Base-by-base conservation (phyloP, 78 protist species). In the Speleostelium caveatum region DNA sequence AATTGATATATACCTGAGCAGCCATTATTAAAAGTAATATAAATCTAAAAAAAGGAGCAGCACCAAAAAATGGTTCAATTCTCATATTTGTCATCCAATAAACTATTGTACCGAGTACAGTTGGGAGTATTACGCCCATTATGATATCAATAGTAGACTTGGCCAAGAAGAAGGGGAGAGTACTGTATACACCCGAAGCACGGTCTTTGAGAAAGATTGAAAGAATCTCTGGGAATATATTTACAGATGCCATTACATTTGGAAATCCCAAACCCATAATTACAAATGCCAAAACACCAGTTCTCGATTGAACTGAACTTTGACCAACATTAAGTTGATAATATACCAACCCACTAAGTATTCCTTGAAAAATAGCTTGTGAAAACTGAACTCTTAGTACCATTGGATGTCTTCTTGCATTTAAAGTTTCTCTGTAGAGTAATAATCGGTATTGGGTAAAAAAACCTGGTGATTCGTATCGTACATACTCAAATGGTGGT, bases 81-180 rank as follows among this genome's bases (percentile, higher is more conserved):
- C 89, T 49, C 53, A 68, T 68, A 68, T 80, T 80, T 12, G 78
- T 30, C 89, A 80, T 80, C 89, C 89, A 80, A 39, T 80, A 80
- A 8, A 68, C 89, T 45, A 80, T 66, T 0, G 89, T 80, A 19
- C 77, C 89, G 24, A 69, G 55, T 1, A 66, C 28, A 49, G 49
- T 55, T 33, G 78, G 80, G 30, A 85, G 71, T 12, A 62, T 6
- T 14, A 71, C 28, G 19, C 53, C 80, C 17, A 60, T 30, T 7
- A 67, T 24, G 16, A 59, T 33, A 75, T 87, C 93, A 39, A 75
- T 63, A 36, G 62, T 60, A 21, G 86, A 75, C 26, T 87, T 87
- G 0, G 86, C 93, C 35, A 87, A 87, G 51, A 87, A 87, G 93
- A 76, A 87, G 28, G 93, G 88, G 22, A 77, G 73, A 5, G 86